Evolutionary conservation across 495 filamentous ascomycete genomes (phyloP).

Genomic region (Neurospora hispaniola): DNA sequence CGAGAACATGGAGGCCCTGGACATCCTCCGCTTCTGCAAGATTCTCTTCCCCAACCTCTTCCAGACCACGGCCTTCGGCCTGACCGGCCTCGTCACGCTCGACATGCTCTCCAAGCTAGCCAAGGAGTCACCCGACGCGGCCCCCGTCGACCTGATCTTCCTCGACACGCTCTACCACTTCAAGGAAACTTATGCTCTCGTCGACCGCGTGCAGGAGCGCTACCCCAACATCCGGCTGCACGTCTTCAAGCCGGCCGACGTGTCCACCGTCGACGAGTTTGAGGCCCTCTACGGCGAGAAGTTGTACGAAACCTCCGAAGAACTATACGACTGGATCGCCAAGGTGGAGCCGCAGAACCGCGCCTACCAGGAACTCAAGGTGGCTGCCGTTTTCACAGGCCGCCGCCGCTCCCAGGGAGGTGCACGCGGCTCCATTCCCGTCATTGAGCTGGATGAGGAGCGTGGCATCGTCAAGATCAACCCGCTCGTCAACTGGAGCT

Average conservation of each 20-base stretch:
- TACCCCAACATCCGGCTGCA: constrained; percentile 77
- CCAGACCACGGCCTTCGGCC: constrained; percentile 94
- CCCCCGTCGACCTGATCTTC: constrained; percentile 82
- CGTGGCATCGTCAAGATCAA: constrained; percentile 91
- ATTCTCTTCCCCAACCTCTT: constrained; percentile 82
- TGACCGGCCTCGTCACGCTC: constrained; percentile 85
- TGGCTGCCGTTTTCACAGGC: constrained; percentile 90
- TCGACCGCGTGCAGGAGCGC: constrained; percentile 61
- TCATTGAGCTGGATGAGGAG: constrained; percentile 87
- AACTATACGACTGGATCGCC: constrained; percentile 91
- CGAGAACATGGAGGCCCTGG: constrained; percentile 62
- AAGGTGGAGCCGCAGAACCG: constrained; percentile 96
- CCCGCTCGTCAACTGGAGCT: constrained; percentile 94
- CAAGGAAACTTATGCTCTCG: constrained; percentile 71
- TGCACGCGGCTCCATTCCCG: constrained; percentile 75
- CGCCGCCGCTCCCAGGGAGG: constrained; percentile 88
- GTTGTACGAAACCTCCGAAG: constrained; percentile 76
- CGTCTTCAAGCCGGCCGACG: constrained; percentile 73
- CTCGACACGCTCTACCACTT: constrained; percentile 97
- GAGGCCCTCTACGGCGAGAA: constrained; percentile 67
- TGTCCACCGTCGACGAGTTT: constrained; percentile 62
- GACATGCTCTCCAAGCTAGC: constrained; percentile 90
- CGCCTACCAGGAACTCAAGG: constrained; percentile 77
- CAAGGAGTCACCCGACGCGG: constrained; percentile 46
- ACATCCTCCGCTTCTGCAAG: constrained; percentile 86